Evolutionary conservation across 352 stramenopile species (phyloP), one percentile per base, ranked within the genome.

Genomic region (Phytophthora chlamydospora): DNA sequence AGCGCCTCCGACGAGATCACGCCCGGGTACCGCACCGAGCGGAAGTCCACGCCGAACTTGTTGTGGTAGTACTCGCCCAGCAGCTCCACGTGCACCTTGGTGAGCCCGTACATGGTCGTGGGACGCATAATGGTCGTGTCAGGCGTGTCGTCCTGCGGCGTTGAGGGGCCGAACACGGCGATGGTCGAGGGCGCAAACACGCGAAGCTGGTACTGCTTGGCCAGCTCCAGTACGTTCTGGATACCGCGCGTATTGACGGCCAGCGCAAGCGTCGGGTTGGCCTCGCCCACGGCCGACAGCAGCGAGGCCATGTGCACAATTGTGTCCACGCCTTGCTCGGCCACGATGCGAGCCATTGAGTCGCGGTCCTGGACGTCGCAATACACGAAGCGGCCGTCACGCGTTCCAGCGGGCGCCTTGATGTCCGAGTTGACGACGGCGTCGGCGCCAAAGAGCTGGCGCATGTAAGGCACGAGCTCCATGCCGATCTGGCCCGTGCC

Each of bases 161-260:
- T 97, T 2, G 83, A 85, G 1, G 91, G 91, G 1, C 91, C 91
- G 49, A 97, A 97, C 40, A 96, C 91, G 2, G 87, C 83, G 52
- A 97, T 97, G 11, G 91, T 97, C n/a, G 86, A 96, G 4, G 91
- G 91, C 14, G 86, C 85, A 61, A 96, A 97, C 10, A 97, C 84
- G 12, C 83, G 76, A 48, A 97, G 67, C 45, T 93, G 87, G 78
- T 97, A 92, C 63, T 93, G 79, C 39, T 84, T 77, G 27, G 91
- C 91, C 27, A 96, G 80, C 53, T 97, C 90, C 16, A 97, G 75
- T 34, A 97, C 89, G 70, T 97, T 97, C 66, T 96, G 84, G 34
- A 91, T 84, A 38, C 90, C 90, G 47, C 84, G 86, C 13, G 87
- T 95, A 70, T 98, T 98, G 41, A 98, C 82, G 21, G 88, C 78